Evolutionary conservation across 768 basidiomycete genomes (phyloP).

Genomic region (Infundibulicybe gibba): DNA sequence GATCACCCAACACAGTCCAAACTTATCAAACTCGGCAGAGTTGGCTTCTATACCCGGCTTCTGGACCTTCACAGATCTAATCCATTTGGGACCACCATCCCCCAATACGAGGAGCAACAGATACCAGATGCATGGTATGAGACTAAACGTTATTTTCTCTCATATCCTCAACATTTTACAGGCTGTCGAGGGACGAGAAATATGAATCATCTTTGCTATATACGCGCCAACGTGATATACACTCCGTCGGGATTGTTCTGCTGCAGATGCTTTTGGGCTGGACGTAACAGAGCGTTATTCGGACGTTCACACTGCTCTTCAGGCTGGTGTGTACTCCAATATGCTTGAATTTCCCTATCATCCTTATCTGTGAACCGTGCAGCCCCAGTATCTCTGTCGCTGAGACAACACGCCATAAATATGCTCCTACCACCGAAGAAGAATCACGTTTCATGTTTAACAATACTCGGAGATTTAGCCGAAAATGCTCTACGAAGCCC

Average conservation of each 20-base stretch:
- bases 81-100: constrained; percentile 50
- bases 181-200: constrained; percentile 76
- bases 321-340: constrained; percentile 40
- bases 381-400: constrained; percentile 51
- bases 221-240: constrained; percentile 77
- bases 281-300: constrained; percentile 56
- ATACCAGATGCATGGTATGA: constrained; percentile 44
- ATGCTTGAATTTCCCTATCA: too few species aligned
- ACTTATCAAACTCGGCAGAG: constrained; percentile 70
- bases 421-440: constrained; percentile 65
- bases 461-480: constrained; percentile 55
- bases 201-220: constrained; percentile 75
- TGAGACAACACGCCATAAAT: constrained; percentile 48
- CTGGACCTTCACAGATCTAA: constrained; percentile 85
- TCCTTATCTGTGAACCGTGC: neutral
- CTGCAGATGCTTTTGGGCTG: constrained; percentile 85
- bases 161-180: constrained; percentile 15
- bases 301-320: constrained; percentile 55
- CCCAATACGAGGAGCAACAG: constrained; percentile 28
- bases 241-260: constrained; percentile 74
- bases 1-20: constrained; percentile 52
- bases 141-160: neutral
- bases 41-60: constrained; percentile 67
- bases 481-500: constrained; percentile 30
- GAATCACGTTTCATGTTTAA: constrained; percentile 50